Evolutionary conservation across 805 yeast genomes (phyloP).

Genomic region (Wickerhamomyces silvicola): DNA sequence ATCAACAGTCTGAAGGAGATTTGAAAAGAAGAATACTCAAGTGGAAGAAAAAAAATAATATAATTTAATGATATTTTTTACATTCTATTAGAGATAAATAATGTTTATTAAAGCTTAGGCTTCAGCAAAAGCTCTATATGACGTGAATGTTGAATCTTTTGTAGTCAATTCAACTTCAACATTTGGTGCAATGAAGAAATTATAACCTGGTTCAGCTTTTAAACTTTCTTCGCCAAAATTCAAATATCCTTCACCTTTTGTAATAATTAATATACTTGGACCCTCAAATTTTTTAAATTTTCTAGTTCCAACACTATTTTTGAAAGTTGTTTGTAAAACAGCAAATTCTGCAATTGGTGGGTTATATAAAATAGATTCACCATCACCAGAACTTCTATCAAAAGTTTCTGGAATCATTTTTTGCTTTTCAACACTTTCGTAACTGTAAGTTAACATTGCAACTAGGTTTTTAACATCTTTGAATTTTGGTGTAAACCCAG

Average conservation of each 20-base stretch:
- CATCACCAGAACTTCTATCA: constrained; percentile 57
- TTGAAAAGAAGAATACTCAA: constrained; percentile 61
- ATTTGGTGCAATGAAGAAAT: constrained; percentile 79
- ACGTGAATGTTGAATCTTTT: constrained; percentile 50
- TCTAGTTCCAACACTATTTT: constrained; percentile 44
- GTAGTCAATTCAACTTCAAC: constrained; percentile 56
- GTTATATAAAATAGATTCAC: constrained; percentile 64
- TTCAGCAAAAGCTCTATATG: constrained; percentile 90
- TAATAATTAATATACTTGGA: constrained; percentile 80
- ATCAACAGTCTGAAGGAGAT: constrained; percentile 83
- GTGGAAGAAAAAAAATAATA: constrained; percentile 52
- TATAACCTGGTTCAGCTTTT: constrained; percentile 62
- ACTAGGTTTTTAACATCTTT: constrained; percentile 91
- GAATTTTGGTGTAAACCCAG: constrained; percentile 99
- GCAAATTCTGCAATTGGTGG: constrained; percentile 98
- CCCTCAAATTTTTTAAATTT: constrained; percentile 62
- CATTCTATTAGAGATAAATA: neutral
- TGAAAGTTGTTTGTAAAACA: constrained; percentile 76
- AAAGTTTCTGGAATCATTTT: constrained; percentile 62
- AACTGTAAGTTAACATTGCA: constrained; percentile 82
- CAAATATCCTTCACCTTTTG: constrained; percentile 71
- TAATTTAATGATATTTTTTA: constrained; percentile 15
- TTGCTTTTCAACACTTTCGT: constrained; percentile 88
- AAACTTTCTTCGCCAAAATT: constrained; percentile 36
- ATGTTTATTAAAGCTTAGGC: constrained; percentile 23